These are phyloP conservation scores for Hericium erinaceus DNA, from an alignment of 768 basidiomycete species.

Conservation along the genomic window DNA sequence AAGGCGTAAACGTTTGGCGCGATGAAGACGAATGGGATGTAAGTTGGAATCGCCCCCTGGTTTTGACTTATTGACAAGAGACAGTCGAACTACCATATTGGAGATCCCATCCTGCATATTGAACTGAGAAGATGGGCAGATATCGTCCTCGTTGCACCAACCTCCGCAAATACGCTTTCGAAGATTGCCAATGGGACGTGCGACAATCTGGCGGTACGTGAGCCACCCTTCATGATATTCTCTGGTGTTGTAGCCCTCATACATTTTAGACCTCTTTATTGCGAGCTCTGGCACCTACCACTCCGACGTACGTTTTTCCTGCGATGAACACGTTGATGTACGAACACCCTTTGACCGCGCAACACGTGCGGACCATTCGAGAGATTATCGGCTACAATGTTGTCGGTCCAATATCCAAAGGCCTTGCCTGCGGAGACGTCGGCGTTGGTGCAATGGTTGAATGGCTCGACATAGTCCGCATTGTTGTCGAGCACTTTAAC, in stretches of 20 bases:
- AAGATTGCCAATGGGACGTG: constrained; percentile 86
- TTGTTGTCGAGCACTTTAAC: constrained; percentile 51
- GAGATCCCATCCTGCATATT: constrained; percentile 93
- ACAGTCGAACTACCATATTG: constrained; percentile 65
- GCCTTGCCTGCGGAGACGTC: constrained; percentile 84
- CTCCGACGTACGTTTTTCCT: constrained; percentile 86
- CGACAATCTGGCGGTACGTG: constrained; percentile 77
- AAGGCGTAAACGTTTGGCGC: constrained; percentile 68
- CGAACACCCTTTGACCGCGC: constrained; percentile 81
- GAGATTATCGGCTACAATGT: constrained; percentile 76
- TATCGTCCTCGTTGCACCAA: constrained; percentile 88
- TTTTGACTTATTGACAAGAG: background rate
- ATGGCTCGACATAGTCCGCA: constrained; percentile 80
- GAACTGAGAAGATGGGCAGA: constrained; percentile 94
- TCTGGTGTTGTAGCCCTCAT: background rate
- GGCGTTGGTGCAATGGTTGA: constrained; percentile 97
- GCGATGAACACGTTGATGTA: constrained; percentile 99
- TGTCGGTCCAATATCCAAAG: constrained; percentile 82
- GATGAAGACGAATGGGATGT: constrained; percentile 94
- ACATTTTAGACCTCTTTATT: constrained; percentile 62
- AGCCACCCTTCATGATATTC: background rate
- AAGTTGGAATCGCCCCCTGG: constrained; percentile 20
- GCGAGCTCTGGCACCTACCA: constrained; percentile 73
- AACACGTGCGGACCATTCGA: constrained; percentile 67
- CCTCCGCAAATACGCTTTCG: constrained; percentile 92